These are phyloP conservation scores for Aspergillus jensenii DNA, from an alignment of 2,329 filamentous ascomycete genomes.

Conservation along the genomic window DNA sequence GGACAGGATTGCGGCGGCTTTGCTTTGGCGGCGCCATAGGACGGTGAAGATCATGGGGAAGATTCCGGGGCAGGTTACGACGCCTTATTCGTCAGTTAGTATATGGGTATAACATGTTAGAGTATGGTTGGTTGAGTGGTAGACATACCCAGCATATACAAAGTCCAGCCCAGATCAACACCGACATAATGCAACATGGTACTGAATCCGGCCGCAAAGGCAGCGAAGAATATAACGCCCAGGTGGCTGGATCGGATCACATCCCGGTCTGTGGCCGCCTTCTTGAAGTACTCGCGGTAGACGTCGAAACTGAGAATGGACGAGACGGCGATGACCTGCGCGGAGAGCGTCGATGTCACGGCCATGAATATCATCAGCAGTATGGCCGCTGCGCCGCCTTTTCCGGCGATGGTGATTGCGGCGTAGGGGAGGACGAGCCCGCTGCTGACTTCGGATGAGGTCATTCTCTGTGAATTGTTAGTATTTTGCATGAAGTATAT, in stretches of 20 bases:
- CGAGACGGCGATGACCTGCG: neutral
- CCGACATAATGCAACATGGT: conserved; percentile 56
- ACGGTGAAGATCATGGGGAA: conserved; percentile 56
- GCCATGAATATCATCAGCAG: neutral
- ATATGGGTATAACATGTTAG: too few relatives aligned
- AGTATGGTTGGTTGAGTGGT: too few relatives aligned
- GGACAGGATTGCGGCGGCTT: conserved; percentile 50
- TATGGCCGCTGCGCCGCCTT: neutral
- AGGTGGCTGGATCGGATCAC: conserved; percentile 42
- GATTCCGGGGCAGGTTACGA: conserved; percentile 55
- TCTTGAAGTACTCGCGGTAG: neutral
- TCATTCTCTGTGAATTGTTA: conserved; percentile 32
- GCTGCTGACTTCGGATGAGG: conserved; percentile 34
- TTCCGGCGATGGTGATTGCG: conserved; percentile 30
- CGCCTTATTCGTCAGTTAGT: conserved; percentile 29
- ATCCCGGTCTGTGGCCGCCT: neutral
- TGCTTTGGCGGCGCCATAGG: conserved; percentile 53
- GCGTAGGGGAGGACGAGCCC: conserved; percentile 42
- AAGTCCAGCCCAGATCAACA: conserved; percentile 55
- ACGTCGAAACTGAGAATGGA: neutral
- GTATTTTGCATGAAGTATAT: neutral
- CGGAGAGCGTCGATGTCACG: neutral
- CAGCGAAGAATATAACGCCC: conserved; percentile 53
- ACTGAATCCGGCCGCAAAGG: conserved; percentile 54
- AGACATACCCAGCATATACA: conserved; percentile 53